Base-by-base conservation (phyloP, 495 filamentous ascomycete genomes). In the Baudoinia panamericana region DNA sequence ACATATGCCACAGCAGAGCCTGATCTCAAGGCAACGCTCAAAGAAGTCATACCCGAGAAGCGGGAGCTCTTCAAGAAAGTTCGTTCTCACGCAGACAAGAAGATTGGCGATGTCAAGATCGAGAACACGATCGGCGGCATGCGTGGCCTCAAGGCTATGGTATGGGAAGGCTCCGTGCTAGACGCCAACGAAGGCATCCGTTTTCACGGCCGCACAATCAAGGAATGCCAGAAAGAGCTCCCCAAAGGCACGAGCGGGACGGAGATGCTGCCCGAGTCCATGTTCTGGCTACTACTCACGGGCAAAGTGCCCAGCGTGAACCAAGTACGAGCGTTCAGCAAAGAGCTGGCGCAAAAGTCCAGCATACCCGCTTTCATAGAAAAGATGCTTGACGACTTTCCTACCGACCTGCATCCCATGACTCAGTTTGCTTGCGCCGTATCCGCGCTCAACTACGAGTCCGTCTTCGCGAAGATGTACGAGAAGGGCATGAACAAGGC, bases 221-320 rank as follows among this genome's bases (percentile, higher is more conserved):
- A 90, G 66, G 90, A 97, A 57, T 97, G 90, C 71, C 87, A 94
- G 56, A 72, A 75, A 42, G 76, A 92, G 57, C 74, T 97, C 6
- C 90, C 90, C 53, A 95, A 94, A 67, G 90, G 87, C 38, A 82
- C 73, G 40, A 74, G 80, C 2, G 90, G 90, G 43, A 90, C 84
- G n/a, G 88, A 97, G 67, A 96, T 96, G 92, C 78, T 97, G 2
- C 90, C 90, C 26, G 90, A 97, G 63, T 78, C 86, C 56, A 96
- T 97, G 90, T 97, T 97, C 72, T 97, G 90, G 90, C 79, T 97
- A 19, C 78, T 97, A 12, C 64, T 97, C 45, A 97, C 90, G 7
- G 92, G 90, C 42, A 70, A 88, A 60, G 82, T 97, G 18, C 90
- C 90, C 8, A 81, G 80, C 2, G 79, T 77, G 18, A 59, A 61